These are phyloP conservation scores for Podospora pseudoanserina DNA, from an alignment of 495 filamentous ascomycete species.

Conservation along the genomic window DNA sequence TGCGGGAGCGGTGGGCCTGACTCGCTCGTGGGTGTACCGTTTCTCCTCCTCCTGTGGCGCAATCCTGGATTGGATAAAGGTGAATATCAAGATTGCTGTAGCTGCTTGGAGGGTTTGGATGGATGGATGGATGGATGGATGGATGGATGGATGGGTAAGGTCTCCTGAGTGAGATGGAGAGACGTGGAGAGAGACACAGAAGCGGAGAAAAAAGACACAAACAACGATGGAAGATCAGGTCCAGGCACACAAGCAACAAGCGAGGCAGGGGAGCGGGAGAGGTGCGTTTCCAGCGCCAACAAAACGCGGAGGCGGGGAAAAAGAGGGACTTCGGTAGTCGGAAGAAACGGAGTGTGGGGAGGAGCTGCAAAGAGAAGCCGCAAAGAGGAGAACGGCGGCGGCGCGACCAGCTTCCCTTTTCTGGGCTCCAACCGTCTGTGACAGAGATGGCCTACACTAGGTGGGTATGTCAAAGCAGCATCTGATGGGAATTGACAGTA, in stretches of 20 bases:
- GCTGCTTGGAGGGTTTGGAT: neutral
- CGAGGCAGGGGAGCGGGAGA: slow-evolving; percentile 1
- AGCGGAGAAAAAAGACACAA: slow-evolving; percentile 26
- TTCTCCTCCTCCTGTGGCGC: neutral
- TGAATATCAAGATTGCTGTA: neutral
- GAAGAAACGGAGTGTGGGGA: slow-evolving; percentile 16
- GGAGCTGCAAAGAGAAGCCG: slow-evolving; percentile 9
- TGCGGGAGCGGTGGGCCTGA: neutral
- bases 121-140: neutral
- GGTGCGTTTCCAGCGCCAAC: slow-evolving; percentile 6
- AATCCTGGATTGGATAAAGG: neutral
- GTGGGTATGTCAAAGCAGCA: neutral
- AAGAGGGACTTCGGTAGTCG: slow-evolving; percentile 27
- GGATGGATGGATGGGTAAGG: neutral
- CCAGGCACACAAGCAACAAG: slow-evolving; percentile 16
- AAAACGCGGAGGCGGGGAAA: slow-evolving; percentile 32
- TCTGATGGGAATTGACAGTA: neutral
- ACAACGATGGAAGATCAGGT: slow-evolving; percentile 10
- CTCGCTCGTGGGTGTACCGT: neutral
- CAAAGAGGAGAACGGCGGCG: slow-evolving; percentile 21
- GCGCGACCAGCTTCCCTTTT: neutral
- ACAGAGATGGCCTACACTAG: neutral
- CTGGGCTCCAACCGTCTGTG: neutral
- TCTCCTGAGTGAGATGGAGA: neutral
- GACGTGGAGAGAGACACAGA: slow-evolving; percentile 14